phyloP scores from a whole-genome alignment of 2,329 filamentous ascomycete species.

The Bipolaris oryzae region DNA sequence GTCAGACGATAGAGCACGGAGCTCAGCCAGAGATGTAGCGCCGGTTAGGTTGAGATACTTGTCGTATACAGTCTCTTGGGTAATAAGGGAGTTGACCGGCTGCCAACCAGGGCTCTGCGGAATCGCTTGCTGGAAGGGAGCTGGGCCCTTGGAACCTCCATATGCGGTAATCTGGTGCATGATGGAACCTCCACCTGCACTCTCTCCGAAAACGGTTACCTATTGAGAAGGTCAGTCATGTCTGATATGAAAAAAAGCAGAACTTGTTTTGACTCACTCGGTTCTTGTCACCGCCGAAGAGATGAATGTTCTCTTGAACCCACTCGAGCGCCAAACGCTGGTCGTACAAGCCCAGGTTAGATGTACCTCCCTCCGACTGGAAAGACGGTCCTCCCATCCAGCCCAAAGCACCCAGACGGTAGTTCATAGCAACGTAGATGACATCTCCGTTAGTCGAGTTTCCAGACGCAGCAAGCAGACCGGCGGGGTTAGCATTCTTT shows the following conservation, averaged over 20 bases:
- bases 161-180: conserved; percentile 52
- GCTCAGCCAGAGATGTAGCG: conserved; percentile 41
- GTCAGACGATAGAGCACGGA: conserved; percentile 39
- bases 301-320: conserved; percentile 48
- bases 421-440: conserved; percentile 55
- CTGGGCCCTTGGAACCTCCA: conserved; percentile 47
- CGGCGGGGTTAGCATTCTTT: conserved; percentile 49
- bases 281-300: conserved; percentile 48
- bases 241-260: background rate
- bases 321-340: conserved; percentile 50
- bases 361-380: conserved; percentile 42
- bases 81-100: conserved; percentile 30
- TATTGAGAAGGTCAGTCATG: background rate
- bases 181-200: conserved; percentile 47
- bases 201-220: conserved; percentile 47
- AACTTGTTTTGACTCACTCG: conserved; percentile 29
- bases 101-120: conserved; percentile 51
- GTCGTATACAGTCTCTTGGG: conserved; percentile 41
- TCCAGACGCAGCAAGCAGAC: conserved; percentile 52
- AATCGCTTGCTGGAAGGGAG: conserved; percentile 48
- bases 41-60: conserved; percentile 42
- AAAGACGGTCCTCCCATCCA: conserved; percentile 43
- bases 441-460: conserved; percentile 49
- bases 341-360: conserved; percentile 47
- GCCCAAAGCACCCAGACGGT: conserved; percentile 53